Percentiles rank a stretch among this genome's conserved stretches.
Evolutionary conservation across 1,139 yeast genomes (phyloP).

Genomic region (Debaryomycetaceae sp.): DNA sequence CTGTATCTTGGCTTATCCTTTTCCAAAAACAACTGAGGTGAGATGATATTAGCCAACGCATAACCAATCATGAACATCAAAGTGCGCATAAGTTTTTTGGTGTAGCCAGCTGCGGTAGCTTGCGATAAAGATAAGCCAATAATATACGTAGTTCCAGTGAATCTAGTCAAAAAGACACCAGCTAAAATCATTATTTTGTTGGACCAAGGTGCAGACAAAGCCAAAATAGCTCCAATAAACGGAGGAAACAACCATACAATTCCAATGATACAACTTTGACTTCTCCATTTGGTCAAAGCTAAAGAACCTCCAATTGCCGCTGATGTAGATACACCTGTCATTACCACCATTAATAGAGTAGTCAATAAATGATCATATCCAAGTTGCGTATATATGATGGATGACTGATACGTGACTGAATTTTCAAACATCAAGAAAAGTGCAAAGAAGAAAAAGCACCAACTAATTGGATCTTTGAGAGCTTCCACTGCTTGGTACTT

Average conservation of each 20-base stretch:
- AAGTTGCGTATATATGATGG: conserved; percentile 36
- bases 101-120: conserved; percentile 14
- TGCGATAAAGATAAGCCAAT: conserved; percentile 12
- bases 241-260: conserved; percentile 39
- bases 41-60: conserved; percentile 15
- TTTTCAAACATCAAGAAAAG: conserved; percentile 45
- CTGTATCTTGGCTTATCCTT: conserved; percentile 19
- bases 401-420: conserved; percentile 46
- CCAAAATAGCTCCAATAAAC: conserved; percentile 43
- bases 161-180: conserved; percentile 10
- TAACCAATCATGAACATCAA: conserved; percentile 14
- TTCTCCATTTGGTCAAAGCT: conserved; percentile 23
- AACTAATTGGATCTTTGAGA: conserved; percentile 45
- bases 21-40: conserved; percentile 22
- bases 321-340: conserved; percentile 40
- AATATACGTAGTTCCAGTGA: conserved; percentile 16
- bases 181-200: conserved; percentile 41
- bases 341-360: conserved; percentile 51
- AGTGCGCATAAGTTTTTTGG: conserved; percentile 15
- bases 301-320: conserved; percentile 31
- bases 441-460: conserved; percentile 38
- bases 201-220: conserved; percentile 37
- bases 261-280: conserved; percentile 16
- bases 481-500: conserved; percentile 42
- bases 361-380: conserved; percentile 24